phyloP scores from a whole-genome alignment of 177 flowering plant species.

The Telopea speciosissima region DNA sequence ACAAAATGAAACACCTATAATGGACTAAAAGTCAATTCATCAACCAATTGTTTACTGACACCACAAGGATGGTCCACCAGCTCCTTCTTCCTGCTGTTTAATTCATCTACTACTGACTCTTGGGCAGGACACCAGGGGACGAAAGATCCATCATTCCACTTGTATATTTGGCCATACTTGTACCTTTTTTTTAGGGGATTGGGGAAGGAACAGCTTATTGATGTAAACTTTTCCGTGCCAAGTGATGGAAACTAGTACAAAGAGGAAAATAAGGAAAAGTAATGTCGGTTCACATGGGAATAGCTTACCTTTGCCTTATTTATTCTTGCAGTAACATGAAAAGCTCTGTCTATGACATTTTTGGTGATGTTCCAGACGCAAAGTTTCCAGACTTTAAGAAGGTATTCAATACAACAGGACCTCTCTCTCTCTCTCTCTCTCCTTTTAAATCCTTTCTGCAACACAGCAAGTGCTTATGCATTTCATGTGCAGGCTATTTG shows the following conservation, averaged over 20 bases:
- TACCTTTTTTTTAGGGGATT: background rate
- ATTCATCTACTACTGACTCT: background rate
- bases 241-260: background rate
- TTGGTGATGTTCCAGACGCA: slow-evolving; percentile 56
- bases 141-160: background rate
- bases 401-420: slow-evolving; percentile 30
- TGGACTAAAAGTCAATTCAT: background rate
- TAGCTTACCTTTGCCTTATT: slow-evolving; percentile 8
- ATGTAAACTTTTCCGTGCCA: background rate
- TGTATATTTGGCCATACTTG: background rate
- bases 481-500: slow-evolving; percentile 55
- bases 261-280: background rate
- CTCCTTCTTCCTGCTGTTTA: background rate
- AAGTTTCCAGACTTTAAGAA: slow-evolving; percentile 68
- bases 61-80: background rate
- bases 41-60: background rate
- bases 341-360: slow-evolving; percentile 63
- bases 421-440: slow-evolving; percentile 2
- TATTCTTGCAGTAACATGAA: slow-evolving; percentile 60
- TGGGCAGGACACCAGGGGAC: background rate
- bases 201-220: background rate
- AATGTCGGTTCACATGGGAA: background rate
- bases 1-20: background rate
- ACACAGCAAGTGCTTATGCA: background rate
- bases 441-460: background rate